Conservation (phyloP, 352 stramenopile species). For the Phytophthora lateralis region DNA sequence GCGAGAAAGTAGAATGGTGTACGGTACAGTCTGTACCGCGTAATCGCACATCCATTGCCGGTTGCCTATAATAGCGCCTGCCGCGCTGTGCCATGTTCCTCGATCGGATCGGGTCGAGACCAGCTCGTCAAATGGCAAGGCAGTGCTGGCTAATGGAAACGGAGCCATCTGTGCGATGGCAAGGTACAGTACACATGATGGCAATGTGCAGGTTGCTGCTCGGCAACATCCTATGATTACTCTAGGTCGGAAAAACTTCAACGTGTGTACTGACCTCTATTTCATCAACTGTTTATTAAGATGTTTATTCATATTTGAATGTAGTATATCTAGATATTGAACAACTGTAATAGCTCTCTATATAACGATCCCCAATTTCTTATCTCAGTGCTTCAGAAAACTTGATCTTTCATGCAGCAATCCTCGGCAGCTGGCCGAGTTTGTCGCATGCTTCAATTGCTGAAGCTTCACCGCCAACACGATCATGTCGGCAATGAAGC, state of each 20-base stretch:
- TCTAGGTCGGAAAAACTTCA: not conserved
- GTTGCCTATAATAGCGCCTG: not conserved
- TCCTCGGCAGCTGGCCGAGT: not conserved
- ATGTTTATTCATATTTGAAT: not conserved
- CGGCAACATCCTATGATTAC: not conserved
- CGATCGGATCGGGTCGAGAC: not conserved
- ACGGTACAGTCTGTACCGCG: not conserved
- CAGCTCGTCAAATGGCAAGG: too few species aligned
- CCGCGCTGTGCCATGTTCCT: not conserved
- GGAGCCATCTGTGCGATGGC: not conserved
- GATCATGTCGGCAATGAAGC: not conserved
- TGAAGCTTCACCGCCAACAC: not conserved
- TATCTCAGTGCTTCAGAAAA: constrained; percentile 1
- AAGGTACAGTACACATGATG: not conserved
- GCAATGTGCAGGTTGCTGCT: not conserved
- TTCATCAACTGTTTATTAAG: not conserved
- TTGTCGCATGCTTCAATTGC: not conserved
- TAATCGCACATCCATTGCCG: not conserved
- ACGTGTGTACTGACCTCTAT: not conserved
- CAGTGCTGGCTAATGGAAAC: not conserved
- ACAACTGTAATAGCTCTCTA: not conserved
- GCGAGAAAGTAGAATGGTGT: not conserved
- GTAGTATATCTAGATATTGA: not conserved
- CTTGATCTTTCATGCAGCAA: constrained; percentile 8
- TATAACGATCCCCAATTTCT: not conserved